A percentile compares a stretch with the other conserved stretches of the same genome.
Evolutionary conservation across 2,329 filamentous ascomycete genomes (phyloP).

Genomic region (Colletotrichum tofieldiae): DNA sequence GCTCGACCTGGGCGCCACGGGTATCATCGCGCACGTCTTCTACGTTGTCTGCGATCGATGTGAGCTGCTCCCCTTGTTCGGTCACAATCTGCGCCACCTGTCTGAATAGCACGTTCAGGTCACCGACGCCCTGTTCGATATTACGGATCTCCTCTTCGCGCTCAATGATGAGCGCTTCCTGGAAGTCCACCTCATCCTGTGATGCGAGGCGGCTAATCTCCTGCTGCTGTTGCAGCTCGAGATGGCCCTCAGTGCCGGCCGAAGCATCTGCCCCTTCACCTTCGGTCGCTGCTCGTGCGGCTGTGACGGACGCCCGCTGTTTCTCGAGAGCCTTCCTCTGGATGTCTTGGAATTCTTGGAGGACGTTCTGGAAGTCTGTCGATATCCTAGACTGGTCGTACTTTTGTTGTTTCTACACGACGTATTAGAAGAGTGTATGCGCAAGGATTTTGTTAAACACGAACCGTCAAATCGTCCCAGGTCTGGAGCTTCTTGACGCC

Average conservation of each 20-base stretch:
- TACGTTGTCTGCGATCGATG: slow-evolving; percentile 91
- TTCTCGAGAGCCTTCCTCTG: slow-evolving; percentile 93
- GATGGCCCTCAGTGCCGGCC: slow-evolving; percentile 51
- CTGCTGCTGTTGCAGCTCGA: slow-evolving; percentile 75
- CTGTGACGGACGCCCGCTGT: slow-evolving; percentile 87
- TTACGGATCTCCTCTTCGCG: slow-evolving; percentile 97
- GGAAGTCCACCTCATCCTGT: slow-evolving; percentile 97
- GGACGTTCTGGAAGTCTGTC: slow-evolving; percentile 89
- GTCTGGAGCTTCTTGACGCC: slow-evolving; percentile 92
- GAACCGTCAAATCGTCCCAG: slow-evolving; percentile 87
- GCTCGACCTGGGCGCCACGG: slow-evolving; percentile 86
- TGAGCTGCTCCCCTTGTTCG: slow-evolving; percentile 91
- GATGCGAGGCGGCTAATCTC: slow-evolving; percentile 86
- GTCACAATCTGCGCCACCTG: slow-evolving; percentile 98
- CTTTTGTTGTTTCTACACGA: slow-evolving; percentile 86
- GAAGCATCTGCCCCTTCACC: slow-evolving; percentile 51
- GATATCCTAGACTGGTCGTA: slow-evolving; percentile 97
- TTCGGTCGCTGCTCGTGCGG: slow-evolving; percentile 85
- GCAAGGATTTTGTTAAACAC: slow-evolving; percentile 46
- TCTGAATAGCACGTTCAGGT: slow-evolving; percentile 95
- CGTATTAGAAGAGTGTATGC: background rate
- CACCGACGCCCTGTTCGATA: slow-evolving; percentile 95
- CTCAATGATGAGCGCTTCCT: slow-evolving; percentile 95
- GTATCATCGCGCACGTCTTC: slow-evolving; percentile 87
- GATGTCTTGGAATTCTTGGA: slow-evolving; percentile 93